Conservation (phyloP, 345 rosid species). For the Eucalyptus viminalis region DNA sequence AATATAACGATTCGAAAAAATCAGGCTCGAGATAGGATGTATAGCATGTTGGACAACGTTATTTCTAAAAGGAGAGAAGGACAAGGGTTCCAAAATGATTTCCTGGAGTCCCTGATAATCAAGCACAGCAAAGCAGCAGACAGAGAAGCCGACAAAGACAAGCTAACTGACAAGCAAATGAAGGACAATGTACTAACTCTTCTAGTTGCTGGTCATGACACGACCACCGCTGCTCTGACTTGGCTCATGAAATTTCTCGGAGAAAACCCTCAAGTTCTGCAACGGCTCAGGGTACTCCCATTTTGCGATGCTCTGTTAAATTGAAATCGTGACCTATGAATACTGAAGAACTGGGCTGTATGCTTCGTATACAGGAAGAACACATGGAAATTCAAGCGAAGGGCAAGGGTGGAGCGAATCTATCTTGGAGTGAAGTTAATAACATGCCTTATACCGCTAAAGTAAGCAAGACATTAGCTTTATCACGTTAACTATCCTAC, state of each 20-base stretch:
- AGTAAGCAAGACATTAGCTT: slow-evolving; percentile 3
- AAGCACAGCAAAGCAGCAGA: slow-evolving; percentile 24
- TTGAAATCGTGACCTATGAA: neutral
- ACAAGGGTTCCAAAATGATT: slow-evolving; percentile 36
- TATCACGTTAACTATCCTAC: neutral
- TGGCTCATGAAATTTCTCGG: slow-evolving; percentile 49
- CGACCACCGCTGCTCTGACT: slow-evolving; percentile 59
- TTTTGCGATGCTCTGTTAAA: neutral
- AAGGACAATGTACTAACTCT: slow-evolving; percentile 55
- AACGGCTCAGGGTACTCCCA: slow-evolving; percentile 30
- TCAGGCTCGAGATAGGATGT: slow-evolving; percentile 59
- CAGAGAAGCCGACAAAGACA: slow-evolving; percentile 13
- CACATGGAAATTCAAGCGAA: slow-evolving; percentile 21
- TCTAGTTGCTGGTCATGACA: slow-evolving; percentile 62
- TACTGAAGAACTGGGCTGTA: neutral
- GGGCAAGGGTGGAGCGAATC: slow-evolving; percentile 15
- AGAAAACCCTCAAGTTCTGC: slow-evolving; percentile 36
- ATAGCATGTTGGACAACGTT: slow-evolving; percentile 34
- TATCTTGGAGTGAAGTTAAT: slow-evolving; percentile 45
- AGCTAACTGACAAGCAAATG: slow-evolving; percentile 42
- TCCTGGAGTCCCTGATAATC: slow-evolving; percentile 45
- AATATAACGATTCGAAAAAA: neutral
- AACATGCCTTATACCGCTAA: slow-evolving; percentile 51
- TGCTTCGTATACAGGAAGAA: slow-evolving; percentile 31
- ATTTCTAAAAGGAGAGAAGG: slow-evolving; percentile 35